Percentiles rank a stretch among this genome's conserved stretches.
Conservation (phyloP, 2,329 filamentous ascomycete genomes). For the Botrytis deweyae region DNA sequence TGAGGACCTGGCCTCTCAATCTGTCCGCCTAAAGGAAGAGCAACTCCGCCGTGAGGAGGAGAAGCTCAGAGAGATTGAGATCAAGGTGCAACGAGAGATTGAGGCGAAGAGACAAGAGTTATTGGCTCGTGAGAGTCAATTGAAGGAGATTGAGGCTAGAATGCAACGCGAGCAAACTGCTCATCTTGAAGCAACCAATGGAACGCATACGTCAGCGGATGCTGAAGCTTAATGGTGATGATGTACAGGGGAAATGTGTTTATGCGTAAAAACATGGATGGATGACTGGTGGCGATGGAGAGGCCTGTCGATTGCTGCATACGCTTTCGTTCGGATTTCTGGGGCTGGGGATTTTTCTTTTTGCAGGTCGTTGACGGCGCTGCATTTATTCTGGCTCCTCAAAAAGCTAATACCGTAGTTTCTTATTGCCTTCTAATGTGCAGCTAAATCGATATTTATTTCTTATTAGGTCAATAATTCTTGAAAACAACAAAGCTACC, state of each 20-base stretch:
- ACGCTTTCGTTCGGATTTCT: constrained; percentile 31
- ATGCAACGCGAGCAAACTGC: constrained; percentile 84
- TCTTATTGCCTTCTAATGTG: constrained; percentile 41
- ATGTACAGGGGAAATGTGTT: constrained; percentile 23
- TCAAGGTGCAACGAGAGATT: constrained; percentile 99
- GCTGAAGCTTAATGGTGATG: constrained; percentile 32
- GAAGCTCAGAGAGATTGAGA: constrained; percentile 98
- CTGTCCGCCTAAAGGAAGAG: constrained; percentile 98
- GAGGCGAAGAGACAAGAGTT: constrained; percentile 99
- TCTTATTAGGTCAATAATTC: constrained; percentile 26
- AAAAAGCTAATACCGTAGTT: constrained; percentile 40
- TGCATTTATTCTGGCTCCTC: constrained; percentile 37
- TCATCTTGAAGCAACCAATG: constrained; percentile 42
- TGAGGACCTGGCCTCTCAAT: constrained; percentile 94
- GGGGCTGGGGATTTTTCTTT: constrained; percentile 36
- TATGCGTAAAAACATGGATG: constrained; percentile 25
- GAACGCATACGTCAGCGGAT: constrained; percentile 27
- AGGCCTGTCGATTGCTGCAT: constrained; percentile 28
- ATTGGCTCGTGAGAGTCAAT: constrained; percentile 93
- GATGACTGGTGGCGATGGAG: constrained; percentile 25
- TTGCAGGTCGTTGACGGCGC: constrained; percentile 40
- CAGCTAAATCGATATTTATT: constrained; percentile 35
- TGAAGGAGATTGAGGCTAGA: constrained; percentile 96
- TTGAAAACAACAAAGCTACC: constrained; percentile 8
- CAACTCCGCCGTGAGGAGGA: constrained; percentile 98